These are phyloP conservation scores for Arthrobotrys sphaeroides DNA, from an alignment of 2,329 filamentous ascomycete genomes.

Conservation along the genomic window DNA sequence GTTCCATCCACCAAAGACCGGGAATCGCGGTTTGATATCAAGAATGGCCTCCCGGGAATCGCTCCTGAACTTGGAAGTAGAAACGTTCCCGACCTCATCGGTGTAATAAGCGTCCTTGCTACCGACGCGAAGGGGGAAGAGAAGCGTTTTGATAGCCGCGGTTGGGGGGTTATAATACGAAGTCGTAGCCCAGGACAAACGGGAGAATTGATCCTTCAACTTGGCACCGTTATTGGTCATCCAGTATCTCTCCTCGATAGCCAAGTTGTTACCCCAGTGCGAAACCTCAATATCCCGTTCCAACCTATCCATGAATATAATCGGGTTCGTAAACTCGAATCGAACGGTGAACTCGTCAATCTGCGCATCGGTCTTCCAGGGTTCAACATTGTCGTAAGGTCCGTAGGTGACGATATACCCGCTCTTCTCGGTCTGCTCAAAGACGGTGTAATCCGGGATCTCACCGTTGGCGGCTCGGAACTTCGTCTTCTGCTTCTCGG, in stretches of 20 bases:
- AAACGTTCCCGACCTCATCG: slow-evolving; percentile 96
- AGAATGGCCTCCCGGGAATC: slow-evolving; percentile 81
- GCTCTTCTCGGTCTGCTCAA: slow-evolving; percentile 81
- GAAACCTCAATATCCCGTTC: slow-evolving; percentile 94
- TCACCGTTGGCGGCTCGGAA: slow-evolving; percentile 83
- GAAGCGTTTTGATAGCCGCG: slow-evolving; percentile 81
- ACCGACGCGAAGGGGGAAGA: slow-evolving; percentile 79
- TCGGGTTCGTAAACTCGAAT: slow-evolving; percentile 94
- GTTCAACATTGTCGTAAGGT: slow-evolving; percentile 70
- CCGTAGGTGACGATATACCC: slow-evolving; percentile 90
- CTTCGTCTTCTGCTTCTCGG: slow-evolving; percentile 95
- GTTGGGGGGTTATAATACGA: slow-evolving; percentile 80
- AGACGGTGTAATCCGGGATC: slow-evolving; percentile 84
- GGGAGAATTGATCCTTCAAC: slow-evolving; percentile 75
- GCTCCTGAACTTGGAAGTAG: slow-evolving; percentile 85
- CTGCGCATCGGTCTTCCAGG: slow-evolving; percentile 65
- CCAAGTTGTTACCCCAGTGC: slow-evolving; percentile 97
- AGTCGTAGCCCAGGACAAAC: slow-evolving; percentile 77
- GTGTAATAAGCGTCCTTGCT: slow-evolving; percentile 91
- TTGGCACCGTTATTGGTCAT: slow-evolving; percentile 86
- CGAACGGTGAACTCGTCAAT: slow-evolving; percentile 77
- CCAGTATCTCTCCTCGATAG: slow-evolving; percentile 92
- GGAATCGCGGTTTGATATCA: slow-evolving; percentile 92
- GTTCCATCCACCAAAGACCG: slow-evolving; percentile 97
- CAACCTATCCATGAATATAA: slow-evolving; percentile 79